These are phyloP conservation scores for Sporothrix dimorphospora DNA, from an alignment of 2,329 filamentous ascomycete genomes.

Conservation along the genomic window DNA sequence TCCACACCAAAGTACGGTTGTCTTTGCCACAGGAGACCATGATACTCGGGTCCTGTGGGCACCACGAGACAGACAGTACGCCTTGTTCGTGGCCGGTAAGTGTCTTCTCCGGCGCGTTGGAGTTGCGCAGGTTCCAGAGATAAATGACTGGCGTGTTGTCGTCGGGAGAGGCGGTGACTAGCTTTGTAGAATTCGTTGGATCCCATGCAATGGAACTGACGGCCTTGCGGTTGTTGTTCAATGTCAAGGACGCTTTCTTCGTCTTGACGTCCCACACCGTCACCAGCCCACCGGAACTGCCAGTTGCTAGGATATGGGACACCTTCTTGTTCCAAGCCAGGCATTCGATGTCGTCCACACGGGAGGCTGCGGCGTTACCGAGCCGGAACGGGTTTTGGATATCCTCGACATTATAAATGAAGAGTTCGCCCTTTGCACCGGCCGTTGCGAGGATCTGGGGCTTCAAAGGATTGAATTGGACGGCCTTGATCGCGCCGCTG, in stretches of 20 bases:
- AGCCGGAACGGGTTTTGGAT: slow-evolving; percentile 84
- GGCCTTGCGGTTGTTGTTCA: slow-evolving; percentile 93
- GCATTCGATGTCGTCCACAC: slow-evolving; percentile 93
- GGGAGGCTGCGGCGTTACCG: slow-evolving; percentile 76
- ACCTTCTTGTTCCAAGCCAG: slow-evolving; percentile 99
- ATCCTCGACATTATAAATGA: slow-evolving; percentile 93
- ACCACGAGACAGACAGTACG: slow-evolving; percentile 94
- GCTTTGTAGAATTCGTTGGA: slow-evolving; percentile 89
- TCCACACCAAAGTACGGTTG: slow-evolving; percentile 94
- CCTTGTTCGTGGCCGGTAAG: slow-evolving; percentile 93
- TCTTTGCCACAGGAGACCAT: slow-evolving; percentile 95
- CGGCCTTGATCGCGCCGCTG: slow-evolving; percentile 85
- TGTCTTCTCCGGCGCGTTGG: slow-evolving; percentile 87
- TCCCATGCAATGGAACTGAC: slow-evolving; percentile 98
- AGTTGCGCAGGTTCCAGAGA: slow-evolving; percentile 94
- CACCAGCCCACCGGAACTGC: slow-evolving; percentile 89
- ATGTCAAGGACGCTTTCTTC: slow-evolving; percentile 93
- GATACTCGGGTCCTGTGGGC: slow-evolving; percentile 83
- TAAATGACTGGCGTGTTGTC: slow-evolving; percentile 87
- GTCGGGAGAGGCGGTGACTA: slow-evolving; percentile 88
- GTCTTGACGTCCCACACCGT: slow-evolving; percentile 99
- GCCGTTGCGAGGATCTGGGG: slow-evolving; percentile 90
- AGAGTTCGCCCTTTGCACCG: slow-evolving; percentile 93
- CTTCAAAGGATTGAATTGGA: slow-evolving; percentile 95
- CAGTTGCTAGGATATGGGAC: slow-evolving; percentile 92